These are phyloP conservation scores for Cochlearia excelsa DNA, from an alignment of 345 rosid genomes.

Conservation along the genomic window DNA sequence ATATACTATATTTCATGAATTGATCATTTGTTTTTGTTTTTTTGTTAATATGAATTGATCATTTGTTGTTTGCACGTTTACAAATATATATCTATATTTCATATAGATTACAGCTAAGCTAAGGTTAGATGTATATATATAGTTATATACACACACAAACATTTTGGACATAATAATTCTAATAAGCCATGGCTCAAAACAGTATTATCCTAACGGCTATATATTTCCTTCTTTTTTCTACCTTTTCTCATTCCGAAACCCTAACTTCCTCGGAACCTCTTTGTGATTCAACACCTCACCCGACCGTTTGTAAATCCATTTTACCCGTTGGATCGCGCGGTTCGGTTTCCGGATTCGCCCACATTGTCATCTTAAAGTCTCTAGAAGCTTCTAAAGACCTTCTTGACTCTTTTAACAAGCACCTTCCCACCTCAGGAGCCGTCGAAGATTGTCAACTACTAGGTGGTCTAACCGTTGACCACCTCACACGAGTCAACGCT, in stretches of 20 bases:
- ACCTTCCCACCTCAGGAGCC: conserved; percentile 15
- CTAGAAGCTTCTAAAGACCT: conserved; percentile 22
- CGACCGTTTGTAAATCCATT: conserved; percentile 23
- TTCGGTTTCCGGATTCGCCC: conserved; percentile 6
- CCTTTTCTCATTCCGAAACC: conserved; percentile 12
- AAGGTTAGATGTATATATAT: not conserved
- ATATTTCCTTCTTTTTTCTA: conserved; percentile 4
- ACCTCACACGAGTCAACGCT: conserved; percentile 16
- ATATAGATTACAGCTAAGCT: not conserved
- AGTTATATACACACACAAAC: conserved; percentile 16
- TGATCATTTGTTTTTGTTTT: not conserved
- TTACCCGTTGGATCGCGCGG: conserved; percentile 10
- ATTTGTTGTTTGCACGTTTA: conserved; percentile 33
- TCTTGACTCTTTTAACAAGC: conserved; percentile 5
- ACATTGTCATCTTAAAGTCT: conserved; percentile 22
- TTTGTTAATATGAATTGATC: no score
- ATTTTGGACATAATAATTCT: not conserved
- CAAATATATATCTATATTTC: not conserved
- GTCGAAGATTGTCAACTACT: conserved; percentile 35
- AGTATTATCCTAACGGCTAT: not conserved
- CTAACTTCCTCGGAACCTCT: conserved; percentile 15
- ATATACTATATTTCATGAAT: not conserved
- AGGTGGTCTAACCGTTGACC: conserved; percentile 27
- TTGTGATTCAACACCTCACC: conserved; percentile 26
- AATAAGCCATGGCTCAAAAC: conserved; percentile 24